Evolutionary conservation across 1,284 basidiomycete genomes (phyloP).

Genomic region (Rhizoctonia solani): DNA sequence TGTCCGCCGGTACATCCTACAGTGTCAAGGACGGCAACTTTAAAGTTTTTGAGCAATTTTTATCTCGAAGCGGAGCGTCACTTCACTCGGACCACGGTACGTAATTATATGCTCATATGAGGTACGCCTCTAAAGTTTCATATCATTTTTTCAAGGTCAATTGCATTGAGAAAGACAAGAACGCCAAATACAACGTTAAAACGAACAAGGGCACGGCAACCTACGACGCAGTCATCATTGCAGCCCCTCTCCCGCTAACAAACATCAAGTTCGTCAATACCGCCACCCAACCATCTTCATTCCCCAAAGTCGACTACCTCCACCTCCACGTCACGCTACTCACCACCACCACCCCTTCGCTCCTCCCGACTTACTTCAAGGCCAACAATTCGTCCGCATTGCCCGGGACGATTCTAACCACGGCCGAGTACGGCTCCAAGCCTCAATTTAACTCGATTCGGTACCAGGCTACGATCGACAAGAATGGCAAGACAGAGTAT

Average conservation of each 20-base stretch:
- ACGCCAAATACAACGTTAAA: slow-evolving; percentile 11
- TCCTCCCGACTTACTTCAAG: slow-evolving; percentile 75
- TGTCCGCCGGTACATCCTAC: slow-evolving; percentile 73
- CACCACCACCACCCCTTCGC: slow-evolving; percentile 68
- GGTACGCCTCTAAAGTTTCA: too few relatives aligned
- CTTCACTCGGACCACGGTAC: slow-evolving; percentile 68
- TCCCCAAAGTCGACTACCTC: slow-evolving; percentile 58
- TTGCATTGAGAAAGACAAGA: too few relatives aligned
- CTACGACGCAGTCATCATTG: slow-evolving; percentile 74
- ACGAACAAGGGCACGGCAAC: slow-evolving; percentile 37
- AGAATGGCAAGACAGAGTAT: slow-evolving; percentile 54
- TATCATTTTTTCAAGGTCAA: too few relatives aligned
- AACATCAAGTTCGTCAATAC: slow-evolving; percentile 49
- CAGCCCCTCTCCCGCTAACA: slow-evolving; percentile 72
- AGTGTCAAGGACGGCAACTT: slow-evolving; percentile 82
- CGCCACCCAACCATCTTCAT: slow-evolving; percentile 13
- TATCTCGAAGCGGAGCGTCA: slow-evolving; percentile 68
- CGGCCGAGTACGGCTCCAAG: slow-evolving; percentile 55
- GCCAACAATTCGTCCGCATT: slow-evolving; percentile 53
- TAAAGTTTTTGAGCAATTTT: slow-evolving; percentile 82
- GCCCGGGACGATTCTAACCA: slow-evolving; percentile 78
- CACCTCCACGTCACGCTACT: slow-evolving; percentile 88
- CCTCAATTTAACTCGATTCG: slow-evolving; percentile 89
- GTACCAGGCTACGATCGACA: slow-evolving; percentile 66
- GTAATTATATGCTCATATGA: not conserved